These are phyloP conservation scores for Monilinia fructigena DNA, from an alignment of 2,329 filamentous ascomycete species.

Conservation along the genomic window DNA sequence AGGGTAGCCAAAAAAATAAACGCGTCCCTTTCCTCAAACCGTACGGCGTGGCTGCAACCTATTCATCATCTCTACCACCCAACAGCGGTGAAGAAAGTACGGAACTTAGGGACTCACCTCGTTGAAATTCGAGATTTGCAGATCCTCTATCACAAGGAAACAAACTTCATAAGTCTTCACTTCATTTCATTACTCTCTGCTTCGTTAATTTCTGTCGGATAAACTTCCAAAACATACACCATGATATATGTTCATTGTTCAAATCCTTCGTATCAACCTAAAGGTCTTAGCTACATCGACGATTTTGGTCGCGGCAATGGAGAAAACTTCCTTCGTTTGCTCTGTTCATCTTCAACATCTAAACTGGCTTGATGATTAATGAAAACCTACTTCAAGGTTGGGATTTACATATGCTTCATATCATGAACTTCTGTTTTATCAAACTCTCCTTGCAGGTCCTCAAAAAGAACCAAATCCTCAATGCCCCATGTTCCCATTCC, in stretches of 20 bases:
- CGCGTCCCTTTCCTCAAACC: constrained; percentile 1
- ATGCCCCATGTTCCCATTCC: neutral
- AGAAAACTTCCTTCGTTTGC: constrained; percentile 15
- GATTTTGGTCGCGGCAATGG: constrained; percentile 19
- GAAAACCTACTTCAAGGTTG: neutral
- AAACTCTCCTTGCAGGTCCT: too few relatives aligned
- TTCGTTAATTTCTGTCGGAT: too few relatives aligned
- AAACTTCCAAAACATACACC: neutral
- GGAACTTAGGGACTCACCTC: constrained; percentile 1
- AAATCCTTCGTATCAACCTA: neutral
- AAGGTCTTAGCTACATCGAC: neutral
- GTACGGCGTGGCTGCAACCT: constrained; percentile 13
- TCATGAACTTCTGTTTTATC: neutral
- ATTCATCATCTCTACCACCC: neutral
- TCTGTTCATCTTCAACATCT: constrained; percentile 10
- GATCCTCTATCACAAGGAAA: constrained; percentile 9
- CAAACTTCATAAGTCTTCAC: constrained; percentile 7
- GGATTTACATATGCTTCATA: neutral
- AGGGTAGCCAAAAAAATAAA: constrained; percentile 11
- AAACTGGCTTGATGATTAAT: neutral
- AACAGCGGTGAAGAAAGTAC: constrained; percentile 17
- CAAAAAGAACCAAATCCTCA: neutral
- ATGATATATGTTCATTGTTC: constrained; percentile 5
- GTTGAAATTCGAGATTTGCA: constrained; percentile 9
- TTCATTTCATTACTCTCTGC: neutral